Percentiles rank a stretch among this genome's conserved stretches.
Evolutionary conservation across 2,329 filamentous ascomycete genomes (phyloP).

Genomic region (Fusarium caatingaense): DNA sequence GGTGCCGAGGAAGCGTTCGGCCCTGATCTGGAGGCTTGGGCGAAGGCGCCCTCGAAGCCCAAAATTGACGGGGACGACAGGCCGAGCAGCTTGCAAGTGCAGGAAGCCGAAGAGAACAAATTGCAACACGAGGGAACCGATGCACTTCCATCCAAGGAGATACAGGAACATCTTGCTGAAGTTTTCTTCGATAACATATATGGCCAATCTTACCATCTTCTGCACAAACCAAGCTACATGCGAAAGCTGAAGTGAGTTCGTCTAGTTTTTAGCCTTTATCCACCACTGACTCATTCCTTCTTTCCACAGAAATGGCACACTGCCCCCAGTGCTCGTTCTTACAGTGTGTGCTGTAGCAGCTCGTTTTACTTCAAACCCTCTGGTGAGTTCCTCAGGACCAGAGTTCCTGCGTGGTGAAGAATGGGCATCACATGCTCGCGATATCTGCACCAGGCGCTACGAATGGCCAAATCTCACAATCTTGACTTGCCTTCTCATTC

Average conservation of each 20-base stretch:
- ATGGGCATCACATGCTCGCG: slow-evolving; percentile 88
- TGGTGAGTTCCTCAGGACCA: slow-evolving; percentile 78
- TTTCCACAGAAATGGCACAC: slow-evolving; percentile 58
- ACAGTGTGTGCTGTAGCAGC: slow-evolving; percentile 96
- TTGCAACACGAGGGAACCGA: slow-evolving; percentile 85
- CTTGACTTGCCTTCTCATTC: slow-evolving; percentile 85
- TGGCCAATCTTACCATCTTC: slow-evolving; percentile 91
- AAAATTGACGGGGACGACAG: slow-evolving; percentile 57
- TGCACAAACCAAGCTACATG: slow-evolving; percentile 99
- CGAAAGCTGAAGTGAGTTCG: slow-evolving; percentile 76
- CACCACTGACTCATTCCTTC: slow-evolving; percentile 13
- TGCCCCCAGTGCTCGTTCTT: slow-evolving; percentile 92
- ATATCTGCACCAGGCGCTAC: slow-evolving; percentile 87
- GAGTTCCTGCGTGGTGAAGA: slow-evolving; percentile 86
- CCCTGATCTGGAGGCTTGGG: slow-evolving; percentile 84
- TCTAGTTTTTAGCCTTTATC: neutral
- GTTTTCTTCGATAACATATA: slow-evolving; percentile 97
- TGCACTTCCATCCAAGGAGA: slow-evolving; percentile 82
- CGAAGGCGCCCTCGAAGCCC: slow-evolving; percentile 67
- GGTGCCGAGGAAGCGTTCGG: slow-evolving; percentile 89
- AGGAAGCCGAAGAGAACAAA: slow-evolving; percentile 78
- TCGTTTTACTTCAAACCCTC: slow-evolving; percentile 90
- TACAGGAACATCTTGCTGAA: slow-evolving; percentile 93
- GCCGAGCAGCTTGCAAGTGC: slow-evolving; percentile 65
- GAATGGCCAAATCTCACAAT: slow-evolving; percentile 98